phyloP scores from a whole-genome alignment of 495 filamentous ascomycete species.

The Trichocladium uniseriatum region DNA sequence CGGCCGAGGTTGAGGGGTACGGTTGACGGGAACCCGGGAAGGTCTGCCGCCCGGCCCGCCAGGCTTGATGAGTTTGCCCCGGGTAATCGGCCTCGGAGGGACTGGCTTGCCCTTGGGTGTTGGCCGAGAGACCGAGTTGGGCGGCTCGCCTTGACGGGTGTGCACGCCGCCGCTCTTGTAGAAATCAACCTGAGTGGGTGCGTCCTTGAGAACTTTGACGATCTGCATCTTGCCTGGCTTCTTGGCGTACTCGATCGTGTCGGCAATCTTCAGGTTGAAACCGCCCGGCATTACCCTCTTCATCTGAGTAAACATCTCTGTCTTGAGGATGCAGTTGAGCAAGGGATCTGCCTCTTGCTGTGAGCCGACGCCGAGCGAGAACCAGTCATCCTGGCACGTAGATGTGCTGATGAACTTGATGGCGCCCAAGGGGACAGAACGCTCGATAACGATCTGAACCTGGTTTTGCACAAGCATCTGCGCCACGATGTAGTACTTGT shows the following conservation, averaged over 20 bases:
- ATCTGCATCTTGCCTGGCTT: slow-evolving; percentile 86
- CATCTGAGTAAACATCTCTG: slow-evolving; percentile 91
- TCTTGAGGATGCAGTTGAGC: slow-evolving; percentile 89
- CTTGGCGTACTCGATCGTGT: slow-evolving; percentile 91
- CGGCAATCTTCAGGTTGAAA: slow-evolving; percentile 70
- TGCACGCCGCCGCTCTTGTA: slow-evolving; percentile 94
- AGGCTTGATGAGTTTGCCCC: slow-evolving; percentile 79
- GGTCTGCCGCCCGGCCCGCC: slow-evolving; percentile 79
- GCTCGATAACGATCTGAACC: slow-evolving; percentile 68
- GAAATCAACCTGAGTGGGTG: slow-evolving; percentile 61
- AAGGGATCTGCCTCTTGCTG: slow-evolving; percentile 86
- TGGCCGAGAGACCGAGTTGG: slow-evolving; percentile 72
- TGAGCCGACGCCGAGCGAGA: slow-evolving; percentile 79
- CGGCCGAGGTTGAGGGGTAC: slow-evolving; percentile 42
- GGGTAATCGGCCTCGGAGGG: slow-evolving; percentile 79
- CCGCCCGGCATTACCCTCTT: slow-evolving; percentile 63
- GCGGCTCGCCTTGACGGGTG: slow-evolving; percentile 71
- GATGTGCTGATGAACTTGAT: slow-evolving; percentile 80
- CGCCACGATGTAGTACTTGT: slow-evolving; percentile 76
- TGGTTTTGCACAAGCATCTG: slow-evolving; percentile 78
- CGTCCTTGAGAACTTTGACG: slow-evolving; percentile 85
- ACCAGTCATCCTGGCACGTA: slow-evolving; percentile 88
- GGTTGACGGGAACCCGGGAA: slow-evolving; percentile 50
- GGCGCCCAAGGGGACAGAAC: slow-evolving; percentile 69
- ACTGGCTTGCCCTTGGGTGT: slow-evolving; percentile 79